Conservation (phyloP, 495 filamentous ascomycete genomes). For the Aspergillus heteromorphus region DNA sequence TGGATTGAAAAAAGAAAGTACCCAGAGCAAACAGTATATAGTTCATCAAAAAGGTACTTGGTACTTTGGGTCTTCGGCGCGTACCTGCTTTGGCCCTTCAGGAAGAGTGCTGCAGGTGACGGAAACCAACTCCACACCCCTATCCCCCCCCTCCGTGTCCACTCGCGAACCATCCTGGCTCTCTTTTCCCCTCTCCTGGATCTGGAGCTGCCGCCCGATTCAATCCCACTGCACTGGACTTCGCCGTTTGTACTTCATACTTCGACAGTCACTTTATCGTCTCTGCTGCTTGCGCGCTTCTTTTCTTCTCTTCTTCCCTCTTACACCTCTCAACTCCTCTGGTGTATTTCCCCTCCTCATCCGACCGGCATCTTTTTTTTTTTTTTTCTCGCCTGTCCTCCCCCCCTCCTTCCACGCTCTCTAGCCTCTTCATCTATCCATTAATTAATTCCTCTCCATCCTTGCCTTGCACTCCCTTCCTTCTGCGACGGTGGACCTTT, state of each 20-base stretch:
- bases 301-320: constrained; percentile 1
- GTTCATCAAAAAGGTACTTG: neutral
- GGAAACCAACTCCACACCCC: constrained; percentile 17
- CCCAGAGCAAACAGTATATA: too few species aligned
- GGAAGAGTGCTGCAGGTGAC: constrained; percentile 18
- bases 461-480: constrained; percentile 14
- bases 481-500: constrained; percentile 5
- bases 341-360: neutral
- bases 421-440: neutral
- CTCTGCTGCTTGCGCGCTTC: neutral
- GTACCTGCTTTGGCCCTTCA: constrained; percentile 3
- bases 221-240: neutral
- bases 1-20: neutral
- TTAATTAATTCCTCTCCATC: constrained; percentile 10
- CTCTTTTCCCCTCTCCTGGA: constrained; percentile 8
- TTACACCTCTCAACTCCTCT: neutral
- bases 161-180: constrained; percentile 4
- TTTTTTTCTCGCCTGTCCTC: constrained; percentile 1
- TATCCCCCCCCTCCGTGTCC: constrained; percentile 9
- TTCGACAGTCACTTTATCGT: neutral
- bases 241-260: neutral
- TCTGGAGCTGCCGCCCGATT: neutral
- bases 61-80: too few species aligned
- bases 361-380: constrained; percentile 6
- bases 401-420: constrained; percentile 1